Conservation (phyloP, 2,329 filamentous ascomycete species). For the Aschersonia sp. region DNA sequence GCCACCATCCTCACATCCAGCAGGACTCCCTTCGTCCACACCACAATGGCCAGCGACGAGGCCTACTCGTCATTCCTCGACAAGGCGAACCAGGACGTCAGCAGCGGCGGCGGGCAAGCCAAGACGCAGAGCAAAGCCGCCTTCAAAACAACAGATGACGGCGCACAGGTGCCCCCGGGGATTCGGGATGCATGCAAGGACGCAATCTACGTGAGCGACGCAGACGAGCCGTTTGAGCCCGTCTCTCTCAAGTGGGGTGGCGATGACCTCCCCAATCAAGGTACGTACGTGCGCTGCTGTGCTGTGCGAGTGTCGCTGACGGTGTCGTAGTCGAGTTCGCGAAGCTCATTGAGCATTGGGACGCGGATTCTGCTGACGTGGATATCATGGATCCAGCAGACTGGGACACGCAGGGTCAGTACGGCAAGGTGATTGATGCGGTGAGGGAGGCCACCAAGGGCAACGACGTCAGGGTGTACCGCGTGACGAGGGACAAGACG, state of each 20-base stretch:
- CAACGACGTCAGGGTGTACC: slow-evolving; percentile 61
- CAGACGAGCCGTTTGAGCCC: slow-evolving; percentile 73
- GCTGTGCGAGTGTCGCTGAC: no score
- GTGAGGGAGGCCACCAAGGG: slow-evolving; percentile 49
- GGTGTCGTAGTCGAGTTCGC: slow-evolving; percentile 49
- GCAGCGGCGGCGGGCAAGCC: slow-evolving; percentile 22
- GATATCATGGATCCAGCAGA: slow-evolving; percentile 52
- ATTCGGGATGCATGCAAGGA: slow-evolving; percentile 35
- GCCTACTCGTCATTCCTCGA: slow-evolving; percentile 76
- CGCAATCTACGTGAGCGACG: slow-evolving; percentile 63
- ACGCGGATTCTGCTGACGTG: slow-evolving; percentile 40
- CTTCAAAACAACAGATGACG: slow-evolving; percentile 38
- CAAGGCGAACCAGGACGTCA: slow-evolving; percentile 72
- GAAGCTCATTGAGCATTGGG: slow-evolving; percentile 45
- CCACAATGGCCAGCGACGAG: slow-evolving; percentile 58
- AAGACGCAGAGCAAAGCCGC: slow-evolving; percentile 11
- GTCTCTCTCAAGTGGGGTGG: slow-evolving; percentile 52
- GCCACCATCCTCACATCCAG: no score
- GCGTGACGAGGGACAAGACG: slow-evolving; percentile 46
- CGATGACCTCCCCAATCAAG: slow-evolving; percentile 43
- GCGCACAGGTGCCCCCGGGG: slow-evolving; percentile 43
- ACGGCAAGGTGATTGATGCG: slow-evolving; percentile 53
- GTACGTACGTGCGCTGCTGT: slow-evolving; percentile 23
- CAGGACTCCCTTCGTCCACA: not conserved
- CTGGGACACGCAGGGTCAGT: slow-evolving; percentile 62